Evolutionary conservation across 176 grass and related monocot species (phyloP).

Genomic region (Oropetium thomaeum): DNA sequence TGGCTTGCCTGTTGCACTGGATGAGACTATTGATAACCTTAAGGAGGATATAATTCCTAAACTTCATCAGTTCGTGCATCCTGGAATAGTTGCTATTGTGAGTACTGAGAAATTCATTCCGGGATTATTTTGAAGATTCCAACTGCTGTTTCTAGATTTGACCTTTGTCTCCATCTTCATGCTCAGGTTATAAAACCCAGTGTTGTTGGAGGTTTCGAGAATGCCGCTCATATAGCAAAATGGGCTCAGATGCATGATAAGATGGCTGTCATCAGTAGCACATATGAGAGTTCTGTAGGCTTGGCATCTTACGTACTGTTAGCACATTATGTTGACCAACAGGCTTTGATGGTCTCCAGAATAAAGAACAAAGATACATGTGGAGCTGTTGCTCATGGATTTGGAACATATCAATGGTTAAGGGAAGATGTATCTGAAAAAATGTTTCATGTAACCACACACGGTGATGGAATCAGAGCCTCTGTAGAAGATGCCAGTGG

Average conservation of each 20-base stretch:
- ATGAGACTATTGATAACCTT: conserved; percentile 89
- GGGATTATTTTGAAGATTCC: conserved; percentile 26
- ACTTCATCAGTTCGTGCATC: conserved; percentile 79
- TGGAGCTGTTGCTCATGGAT: conserved; percentile 57
- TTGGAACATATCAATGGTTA: conserved; percentile 96
- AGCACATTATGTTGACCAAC: conserved; percentile 68
- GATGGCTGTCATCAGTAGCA: conserved; percentile 81
- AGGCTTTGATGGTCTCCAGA: conserved; percentile 51
- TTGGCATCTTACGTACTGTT: conserved; percentile 82
- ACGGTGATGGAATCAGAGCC: conserved; percentile 52
- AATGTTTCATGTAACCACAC: conserved; percentile 34
- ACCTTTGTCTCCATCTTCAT: conserved; percentile 29
- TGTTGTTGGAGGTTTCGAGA: conserved; percentile 87
- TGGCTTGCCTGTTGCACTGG: conserved; percentile 81
- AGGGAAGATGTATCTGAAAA: conserved; percentile 83
- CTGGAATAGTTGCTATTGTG: conserved; percentile 91
- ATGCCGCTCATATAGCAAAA: conserved; percentile 74
- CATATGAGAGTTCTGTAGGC: conserved; percentile 90
- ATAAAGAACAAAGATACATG: conserved; percentile 53
- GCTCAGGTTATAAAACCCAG: conserved; percentile 93
- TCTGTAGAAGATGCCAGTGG: conserved; percentile 62
- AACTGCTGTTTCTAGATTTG: conserved; percentile 38
- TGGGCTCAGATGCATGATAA: conserved; percentile 89
- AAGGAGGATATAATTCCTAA: conserved; percentile 56
- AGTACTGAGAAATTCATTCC: conserved; percentile 38